phyloP scores from a whole-genome alignment of 257 asterid species.

The Coffea eugenioides region DNA sequence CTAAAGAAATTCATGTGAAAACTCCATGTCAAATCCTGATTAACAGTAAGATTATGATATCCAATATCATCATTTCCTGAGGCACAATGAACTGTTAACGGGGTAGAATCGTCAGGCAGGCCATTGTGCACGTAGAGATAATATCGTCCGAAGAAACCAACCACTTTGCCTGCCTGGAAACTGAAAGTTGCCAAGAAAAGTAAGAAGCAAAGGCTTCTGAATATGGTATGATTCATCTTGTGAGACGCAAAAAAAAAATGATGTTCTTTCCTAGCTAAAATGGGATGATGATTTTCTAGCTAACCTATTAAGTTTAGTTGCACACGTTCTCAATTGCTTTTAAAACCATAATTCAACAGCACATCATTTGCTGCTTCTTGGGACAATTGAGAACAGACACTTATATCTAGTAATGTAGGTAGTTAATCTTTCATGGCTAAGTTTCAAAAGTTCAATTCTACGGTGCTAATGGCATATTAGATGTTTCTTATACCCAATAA shows the following conservation, averaged over 20 bases:
- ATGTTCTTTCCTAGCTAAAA: too few species aligned
- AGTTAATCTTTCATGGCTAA: too few species aligned
- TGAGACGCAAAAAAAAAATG: not conserved
- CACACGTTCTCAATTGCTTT: too few species aligned
- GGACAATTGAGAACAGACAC: too few species aligned
- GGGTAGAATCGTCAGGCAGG: not conserved
- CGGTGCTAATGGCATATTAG: too few species aligned
- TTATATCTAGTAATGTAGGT: too few species aligned
- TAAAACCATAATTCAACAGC: too few species aligned
- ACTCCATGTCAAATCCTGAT: not conserved
- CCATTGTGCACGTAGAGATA: not conserved
- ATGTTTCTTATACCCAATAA: too few species aligned
- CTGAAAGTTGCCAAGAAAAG: not conserved
- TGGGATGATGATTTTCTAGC: too few species aligned
- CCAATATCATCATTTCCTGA: not conserved
- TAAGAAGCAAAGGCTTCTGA: not conserved
- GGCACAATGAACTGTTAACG: not conserved
- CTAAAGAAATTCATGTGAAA: not conserved
- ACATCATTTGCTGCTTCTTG: too few species aligned
- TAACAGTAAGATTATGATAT: not conserved
- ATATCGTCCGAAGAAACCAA: not conserved
- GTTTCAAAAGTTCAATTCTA: too few species aligned
- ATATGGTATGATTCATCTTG: not conserved
- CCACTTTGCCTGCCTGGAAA: not conserved
- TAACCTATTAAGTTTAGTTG: too few species aligned